Evolutionary conservation across 345 rosid species (phyloP).

Genomic region (Citrus cavaleriei): DNA sequence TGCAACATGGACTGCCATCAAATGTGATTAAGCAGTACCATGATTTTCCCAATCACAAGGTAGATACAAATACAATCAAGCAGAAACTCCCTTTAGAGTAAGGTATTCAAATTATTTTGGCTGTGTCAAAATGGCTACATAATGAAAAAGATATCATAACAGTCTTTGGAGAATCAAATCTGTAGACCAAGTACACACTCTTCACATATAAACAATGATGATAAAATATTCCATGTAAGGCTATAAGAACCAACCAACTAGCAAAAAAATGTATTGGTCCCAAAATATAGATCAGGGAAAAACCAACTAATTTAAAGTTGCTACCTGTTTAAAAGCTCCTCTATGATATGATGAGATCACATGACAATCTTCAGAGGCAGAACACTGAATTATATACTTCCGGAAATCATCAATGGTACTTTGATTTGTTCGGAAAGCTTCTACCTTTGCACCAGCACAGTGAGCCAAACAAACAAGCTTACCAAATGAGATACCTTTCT

Average conservation of each 20-base stretch:
- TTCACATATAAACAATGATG: neutral
- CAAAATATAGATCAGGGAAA: neutral
- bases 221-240: neutral
- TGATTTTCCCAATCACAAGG: neutral
- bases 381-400: slow-evolving; percentile 47
- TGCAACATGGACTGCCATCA: neutral
- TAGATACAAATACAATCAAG: neutral
- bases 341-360: slow-evolving; percentile 82
- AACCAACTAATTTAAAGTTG: neutral
- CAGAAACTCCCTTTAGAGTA: neutral
- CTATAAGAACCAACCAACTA: neutral
- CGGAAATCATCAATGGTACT: slow-evolving; percentile 77
- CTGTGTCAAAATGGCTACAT: neutral
- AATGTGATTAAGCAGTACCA: neutral
- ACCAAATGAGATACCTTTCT: slow-evolving; percentile 83
- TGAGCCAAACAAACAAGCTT: slow-evolving; percentile 87
- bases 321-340: slow-evolving; percentile 66
- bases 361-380: slow-evolving; percentile 73
- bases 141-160: neutral
- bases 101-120: neutral
- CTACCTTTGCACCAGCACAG: slow-evolving; percentile 88
- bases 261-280: neutral
- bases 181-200: neutral
- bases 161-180: neutral
- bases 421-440: slow-evolving; percentile 81